Base-by-base conservation (phyloP, 202 grass and related monocot species). In the Bolboschoenoplectus hybrid region DNA sequence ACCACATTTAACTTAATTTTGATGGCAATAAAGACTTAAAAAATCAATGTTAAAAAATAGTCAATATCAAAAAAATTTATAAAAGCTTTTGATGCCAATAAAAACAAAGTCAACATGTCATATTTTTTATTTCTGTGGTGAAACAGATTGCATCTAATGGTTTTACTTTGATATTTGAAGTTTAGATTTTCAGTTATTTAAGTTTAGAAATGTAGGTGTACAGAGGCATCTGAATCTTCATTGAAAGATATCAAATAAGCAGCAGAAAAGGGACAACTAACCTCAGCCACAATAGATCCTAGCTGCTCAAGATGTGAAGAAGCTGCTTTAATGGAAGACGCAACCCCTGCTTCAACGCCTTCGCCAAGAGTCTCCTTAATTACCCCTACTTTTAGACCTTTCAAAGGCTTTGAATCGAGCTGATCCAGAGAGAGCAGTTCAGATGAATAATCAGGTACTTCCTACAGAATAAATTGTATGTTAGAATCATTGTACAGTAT, bases 361-460 rank as follows among this genome's bases (percentile, higher is more conserved):
- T 98, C 88, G 36, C 91, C 93, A 61, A 94, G 84, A 86, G 95
- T 98, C 91, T 98, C 93, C 89, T 85, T 82, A 87, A 98, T 95
- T 52, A 98, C 74, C 34, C 95, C 95, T 86, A 95, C 75, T 82
- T 84, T 98, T 63, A 95, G 10, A 76, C 90, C 93, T 56, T 90
- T 91, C 82, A 98, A 88, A 84, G 95, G 95, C 90, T 93, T 93
- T 87, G 93, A 95, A 62, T 92, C 89, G 11, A 95, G 83, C 67
- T 84, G 70, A 82, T 95, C 90, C 73, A 86, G 84, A 84, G 90
- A 82, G 44, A 85, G 63, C 34, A 98, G 86, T 67, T 87, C 79
- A 85, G 90, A 91, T 84, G 87, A 89, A 83, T 97, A 97, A 75
- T 97, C 91, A 81, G 87, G 88, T 87, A 98, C 93, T 74, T 89